Base-by-base conservation (phyloP, 257 asterid genomes). In the Solanum etuberosum region DNA sequence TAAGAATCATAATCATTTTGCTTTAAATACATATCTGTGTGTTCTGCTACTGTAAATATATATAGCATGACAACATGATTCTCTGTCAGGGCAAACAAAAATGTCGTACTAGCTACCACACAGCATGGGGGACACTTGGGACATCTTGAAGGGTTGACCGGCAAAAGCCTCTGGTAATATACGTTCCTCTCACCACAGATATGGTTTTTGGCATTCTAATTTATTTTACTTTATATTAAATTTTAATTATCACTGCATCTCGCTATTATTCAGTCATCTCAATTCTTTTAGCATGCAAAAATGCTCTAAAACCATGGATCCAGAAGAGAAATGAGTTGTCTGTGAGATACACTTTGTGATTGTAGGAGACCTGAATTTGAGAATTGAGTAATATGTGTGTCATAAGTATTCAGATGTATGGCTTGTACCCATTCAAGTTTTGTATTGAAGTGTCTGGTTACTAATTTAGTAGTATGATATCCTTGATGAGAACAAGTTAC, bases 91-190 rank as follows among this genome's bases (percentile, higher is more conserved):
- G 91, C 88, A 84, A 96, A 94, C 88, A 83, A 90, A 84, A 96
- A 94, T 87, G 88, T 96, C 40, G 88, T 96, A 86, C 90, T 96
- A 90, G 98, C 94, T 57, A 93, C 95, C 35, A 96, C 98, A 14
- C 89, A 91, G 82, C 98, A 94, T 88, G 98, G 98, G 88, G 96
- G 98, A 74, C 98, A 96, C 89, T 87, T 96, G 72, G 98, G 96
- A 40, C 92, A 88, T 90, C 93, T 92, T 87, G 98, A 94, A 93
- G 98, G 98, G 84, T 82, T 94, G 21, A 83, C 94, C 76, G 98
- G 96, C 70, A 92, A 74, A 86, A 91, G 88, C 88, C 87, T 93
- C 89, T 96, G 98, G 98, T 94, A 89, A 90, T 86, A 46, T 80
- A 46, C 37, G 23, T 29, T 85, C 7, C 67, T 80, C 29, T 80